Evolutionary conservation across 768 basidiomycete genomes (phyloP).

Genomic region (Mycena vitilis): DNA sequence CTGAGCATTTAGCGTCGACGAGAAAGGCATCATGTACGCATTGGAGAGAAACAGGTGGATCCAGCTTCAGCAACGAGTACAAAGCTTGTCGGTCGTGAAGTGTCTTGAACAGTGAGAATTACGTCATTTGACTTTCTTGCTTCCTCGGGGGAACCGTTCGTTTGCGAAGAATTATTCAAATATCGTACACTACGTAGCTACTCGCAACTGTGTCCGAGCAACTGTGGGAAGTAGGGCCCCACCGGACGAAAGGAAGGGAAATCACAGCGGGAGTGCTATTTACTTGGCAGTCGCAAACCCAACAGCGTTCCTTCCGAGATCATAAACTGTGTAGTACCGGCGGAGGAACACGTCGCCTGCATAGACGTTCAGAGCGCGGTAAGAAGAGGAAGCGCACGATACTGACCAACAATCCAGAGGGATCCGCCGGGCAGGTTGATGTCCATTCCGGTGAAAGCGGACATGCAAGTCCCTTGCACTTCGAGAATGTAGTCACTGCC

Average conservation of each 20-base stretch:
- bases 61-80: too few relatives aligned
- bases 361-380: constrained; percentile 10
- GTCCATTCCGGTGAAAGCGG: constrained; percentile 92
- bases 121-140: too few relatives aligned
- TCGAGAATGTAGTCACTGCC: constrained; percentile 92
- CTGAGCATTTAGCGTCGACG: constrained; percentile 15
- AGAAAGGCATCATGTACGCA: constrained; percentile 13
- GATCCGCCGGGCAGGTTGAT: constrained; percentile 83
- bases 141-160: too few relatives aligned
- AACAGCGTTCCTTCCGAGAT: constrained; percentile 80
- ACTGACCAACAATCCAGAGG: constrained; percentile 87
- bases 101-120: too few relatives aligned
- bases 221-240: not conserved
- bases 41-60: not conserved
- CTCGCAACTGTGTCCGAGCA: constrained; percentile 10
- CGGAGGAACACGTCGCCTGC: constrained; percentile 91
- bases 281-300: constrained; percentile 71
- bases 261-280: not conserved
- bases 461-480: constrained; percentile 93
- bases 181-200: constrained; percentile 34
- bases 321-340: constrained; percentile 93
- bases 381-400: constrained; percentile 44
- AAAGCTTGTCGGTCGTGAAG: too few relatives aligned
- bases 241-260: not conserved
- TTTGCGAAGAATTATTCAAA: constrained; percentile 8